These are phyloP conservation scores for Paspalum notatum DNA, from an alignment of 176 grass and related monocot genomes.

Conservation along the genomic window DNA sequence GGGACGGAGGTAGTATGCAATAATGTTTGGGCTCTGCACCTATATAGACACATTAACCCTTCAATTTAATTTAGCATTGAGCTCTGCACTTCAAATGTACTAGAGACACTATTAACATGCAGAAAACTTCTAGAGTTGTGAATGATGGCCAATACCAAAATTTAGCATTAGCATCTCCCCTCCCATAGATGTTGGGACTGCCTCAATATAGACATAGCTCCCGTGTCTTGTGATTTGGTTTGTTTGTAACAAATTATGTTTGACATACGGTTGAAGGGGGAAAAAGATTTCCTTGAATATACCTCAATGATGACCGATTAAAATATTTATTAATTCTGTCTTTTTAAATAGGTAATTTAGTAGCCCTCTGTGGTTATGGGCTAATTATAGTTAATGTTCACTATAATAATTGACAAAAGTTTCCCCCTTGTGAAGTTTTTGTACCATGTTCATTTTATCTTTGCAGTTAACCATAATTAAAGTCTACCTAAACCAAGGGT, in stretches of 20 bases:
- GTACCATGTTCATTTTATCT: not conserved
- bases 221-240: not conserved
- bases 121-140: not conserved
- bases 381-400: not conserved
- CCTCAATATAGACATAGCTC: not conserved
- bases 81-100: not conserved
- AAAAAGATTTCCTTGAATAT: not conserved
- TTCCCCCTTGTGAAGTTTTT: not conserved
- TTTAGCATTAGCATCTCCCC: not conserved
- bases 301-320: not conserved
- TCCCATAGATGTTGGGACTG: not conserved
- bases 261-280: not conserved
- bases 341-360: not conserved
- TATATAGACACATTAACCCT: not conserved
- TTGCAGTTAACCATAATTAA: not conserved
- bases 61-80: not conserved
- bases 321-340: not conserved
- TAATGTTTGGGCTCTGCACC: too few relatives aligned
- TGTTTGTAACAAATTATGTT: not conserved
- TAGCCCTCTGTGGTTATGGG: not conserved
- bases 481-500: not conserved
- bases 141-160: conserved; percentile 7
- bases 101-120: conserved; percentile 12
- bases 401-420: not conserved
- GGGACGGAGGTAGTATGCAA: not conserved